These are phyloP conservation scores for Solanum sejunctum DNA, from an alignment of 257 asterid genomes.

Conservation along the genomic window DNA sequence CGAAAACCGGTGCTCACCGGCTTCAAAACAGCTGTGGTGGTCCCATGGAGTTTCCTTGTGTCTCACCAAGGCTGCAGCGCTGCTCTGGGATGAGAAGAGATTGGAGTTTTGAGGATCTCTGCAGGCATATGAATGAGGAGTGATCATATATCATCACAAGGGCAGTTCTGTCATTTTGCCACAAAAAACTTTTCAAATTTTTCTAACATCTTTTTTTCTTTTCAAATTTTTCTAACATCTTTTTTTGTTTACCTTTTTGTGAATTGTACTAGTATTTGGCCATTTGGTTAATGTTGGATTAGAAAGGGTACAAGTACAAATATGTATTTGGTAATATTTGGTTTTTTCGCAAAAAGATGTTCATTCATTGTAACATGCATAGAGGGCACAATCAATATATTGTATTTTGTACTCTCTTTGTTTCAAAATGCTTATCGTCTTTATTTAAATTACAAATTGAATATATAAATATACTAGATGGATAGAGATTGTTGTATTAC, in stretches of 20 bases:
- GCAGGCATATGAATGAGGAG: not conserved
- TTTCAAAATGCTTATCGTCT: not conserved
- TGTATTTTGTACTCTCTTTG: not conserved
- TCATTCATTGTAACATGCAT: not conserved
- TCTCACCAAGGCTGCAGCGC: slow-evolving; percentile 21
- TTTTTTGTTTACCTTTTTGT: not conserved
- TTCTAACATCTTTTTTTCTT: not conserved
- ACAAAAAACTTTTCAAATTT: not conserved
- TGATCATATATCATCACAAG: not conserved
- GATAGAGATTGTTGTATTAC: too few relatives aligned
- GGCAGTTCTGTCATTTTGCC: not conserved
- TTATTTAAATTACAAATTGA: not conserved
- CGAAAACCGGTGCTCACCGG: not conserved
- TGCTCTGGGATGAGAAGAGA: slow-evolving; percentile 42
- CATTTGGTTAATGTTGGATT: not conserved
- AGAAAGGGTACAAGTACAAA: not conserved
- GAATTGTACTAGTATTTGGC: not conserved
- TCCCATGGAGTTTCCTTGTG: not conserved
- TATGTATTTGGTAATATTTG: not conserved
- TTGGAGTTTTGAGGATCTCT: slow-evolving; percentile 34
- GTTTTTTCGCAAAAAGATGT: not conserved
- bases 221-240: not conserved
- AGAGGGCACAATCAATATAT: not conserved
- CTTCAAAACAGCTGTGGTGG: slow-evolving; percentile 1
- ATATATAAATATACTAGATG: too few relatives aligned